Evolutionary conservation across 2,329 filamentous ascomycete species (phyloP).

Genomic region (Sporothrix sp.): DNA sequence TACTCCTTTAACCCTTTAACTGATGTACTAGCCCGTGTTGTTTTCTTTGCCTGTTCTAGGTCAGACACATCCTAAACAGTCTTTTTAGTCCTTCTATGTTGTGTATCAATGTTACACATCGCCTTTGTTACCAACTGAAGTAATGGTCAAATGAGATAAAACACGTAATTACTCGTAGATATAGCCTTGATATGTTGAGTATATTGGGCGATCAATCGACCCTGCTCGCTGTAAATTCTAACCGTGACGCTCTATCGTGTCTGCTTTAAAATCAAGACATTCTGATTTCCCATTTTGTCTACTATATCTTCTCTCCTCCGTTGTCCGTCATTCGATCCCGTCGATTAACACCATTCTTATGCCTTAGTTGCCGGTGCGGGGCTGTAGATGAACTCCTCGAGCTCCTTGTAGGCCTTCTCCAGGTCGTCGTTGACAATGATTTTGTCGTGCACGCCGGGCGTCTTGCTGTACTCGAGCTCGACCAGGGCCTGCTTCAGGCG

Average conservation of each 20-base stretch:
- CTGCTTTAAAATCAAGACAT: too few relatives aligned
- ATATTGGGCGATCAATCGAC: not conserved
- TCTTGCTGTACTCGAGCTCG: slow-evolving; percentile 64
- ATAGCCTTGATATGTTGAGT: not conserved
- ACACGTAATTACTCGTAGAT: too few relatives aligned
- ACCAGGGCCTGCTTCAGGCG: slow-evolving; percentile 60
- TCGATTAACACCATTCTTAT: not conserved
- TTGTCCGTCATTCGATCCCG: too few relatives aligned
- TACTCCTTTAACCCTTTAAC: slow-evolving; percentile 15
- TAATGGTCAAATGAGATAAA: not conserved
- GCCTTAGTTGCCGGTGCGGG: slow-evolving; percentile 4
- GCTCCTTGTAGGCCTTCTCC: slow-evolving; percentile 40
- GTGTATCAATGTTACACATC: too few relatives aligned
- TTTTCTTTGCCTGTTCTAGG: slow-evolving; percentile 22
- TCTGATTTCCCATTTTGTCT: too few relatives aligned
- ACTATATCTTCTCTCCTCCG: too few relatives aligned
- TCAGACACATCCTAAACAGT: slow-evolving; percentile 29
- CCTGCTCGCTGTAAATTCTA: not conserved
- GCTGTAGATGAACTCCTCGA: slow-evolving; percentile 41
- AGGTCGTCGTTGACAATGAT: slow-evolving; percentile 33
- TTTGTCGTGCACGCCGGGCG: slow-evolving; percentile 46
- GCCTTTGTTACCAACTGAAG: not conserved
- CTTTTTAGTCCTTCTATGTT: slow-evolving; percentile 33
- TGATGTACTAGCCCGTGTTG: slow-evolving; percentile 12
- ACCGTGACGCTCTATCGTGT: not conserved